Evolutionary conservation across 106 monocot genomes (phyloP).

Genomic region (Dioscorea alata): DNA sequence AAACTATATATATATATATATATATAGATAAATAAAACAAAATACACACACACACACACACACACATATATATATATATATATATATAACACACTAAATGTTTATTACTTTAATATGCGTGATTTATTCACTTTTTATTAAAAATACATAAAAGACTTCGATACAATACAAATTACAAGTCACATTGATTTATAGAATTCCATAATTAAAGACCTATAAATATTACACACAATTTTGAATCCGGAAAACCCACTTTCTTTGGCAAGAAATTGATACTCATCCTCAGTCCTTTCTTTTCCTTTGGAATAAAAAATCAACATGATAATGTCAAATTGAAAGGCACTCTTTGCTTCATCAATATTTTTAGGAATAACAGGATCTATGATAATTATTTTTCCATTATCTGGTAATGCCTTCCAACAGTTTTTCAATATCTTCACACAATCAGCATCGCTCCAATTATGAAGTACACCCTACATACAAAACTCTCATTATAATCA

Average conservation of each 20-base stretch:
- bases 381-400: slow-evolving; percentile 17
- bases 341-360: background rate
- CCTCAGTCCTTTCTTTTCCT: slow-evolving; percentile 25
- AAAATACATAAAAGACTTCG: no score
- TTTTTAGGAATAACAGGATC: slow-evolving; percentile 15
- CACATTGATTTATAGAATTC: slow-evolving; percentile 12
- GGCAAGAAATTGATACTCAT: slow-evolving; percentile 13
- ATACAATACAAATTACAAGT: no score
- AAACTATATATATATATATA: no score
- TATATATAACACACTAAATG: no score
- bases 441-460: slow-evolving; percentile 30
- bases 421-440: slow-evolving; percentile 21
- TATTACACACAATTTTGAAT: background rate
- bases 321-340: background rate
- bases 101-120: no score
- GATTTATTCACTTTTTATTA: no score
- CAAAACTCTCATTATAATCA: background rate
- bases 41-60: no score
- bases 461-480: slow-evolving; percentile 27
- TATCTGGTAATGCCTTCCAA: slow-evolving; percentile 20
- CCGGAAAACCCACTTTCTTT: slow-evolving; percentile 18
- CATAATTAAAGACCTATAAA: background rate
- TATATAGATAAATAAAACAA: no score
- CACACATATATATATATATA: no score
- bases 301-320: slow-evolving; percentile 10